A percentile compares a stretch with the other conserved stretches of the same genome.
phyloP scores from a whole-genome alignment of 2,329 filamentous ascomycete genomes.

The Paraphoma chrysanthemicola region DNA sequence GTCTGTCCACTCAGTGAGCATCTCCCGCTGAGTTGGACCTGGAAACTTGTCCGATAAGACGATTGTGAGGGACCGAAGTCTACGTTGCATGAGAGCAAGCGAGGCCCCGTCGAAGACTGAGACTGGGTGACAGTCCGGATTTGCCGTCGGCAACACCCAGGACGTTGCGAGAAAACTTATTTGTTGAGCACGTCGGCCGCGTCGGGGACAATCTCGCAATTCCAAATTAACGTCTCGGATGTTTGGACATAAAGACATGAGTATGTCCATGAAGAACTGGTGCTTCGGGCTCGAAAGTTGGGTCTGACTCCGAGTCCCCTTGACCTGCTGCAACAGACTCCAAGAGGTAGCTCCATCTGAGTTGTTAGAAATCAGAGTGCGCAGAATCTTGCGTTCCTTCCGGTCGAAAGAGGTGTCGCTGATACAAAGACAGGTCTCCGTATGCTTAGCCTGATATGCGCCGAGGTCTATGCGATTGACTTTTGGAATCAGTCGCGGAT shows the following conservation, averaged over 20 bases:
- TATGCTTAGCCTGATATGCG: conserved; percentile 11
- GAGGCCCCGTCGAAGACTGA: conserved; percentile 14
- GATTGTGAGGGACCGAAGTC: conserved; percentile 20
- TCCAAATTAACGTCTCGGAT: conserved; percentile 17
- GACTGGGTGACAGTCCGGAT: conserved; percentile 4
- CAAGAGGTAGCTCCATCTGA: not conserved
- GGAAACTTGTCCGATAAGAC: conserved; percentile 11
- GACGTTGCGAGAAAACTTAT: not conserved
- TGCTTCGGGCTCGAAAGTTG: conserved; percentile 7
- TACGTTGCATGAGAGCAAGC: conserved; percentile 3
- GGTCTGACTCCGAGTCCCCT: not conserved
- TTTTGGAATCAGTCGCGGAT: conserved; percentile 12
- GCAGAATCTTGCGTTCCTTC: not conserved
- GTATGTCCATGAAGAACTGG: conserved; percentile 16
- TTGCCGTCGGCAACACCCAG: not conserved
- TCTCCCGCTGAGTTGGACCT: conserved; percentile 9
- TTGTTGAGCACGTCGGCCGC: not conserved
- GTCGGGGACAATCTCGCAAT: conserved; percentile 7
- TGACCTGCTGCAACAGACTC: conserved; percentile 1
- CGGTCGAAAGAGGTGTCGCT: not conserved
- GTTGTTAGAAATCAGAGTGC: conserved; percentile 3
- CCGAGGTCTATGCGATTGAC: conserved; percentile 19
- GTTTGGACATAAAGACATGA: conserved; percentile 16
- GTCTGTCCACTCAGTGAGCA: conserved; percentile 7
- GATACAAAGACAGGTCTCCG: conserved; percentile 2